These are phyloP conservation scores for Maudiozyma barnettii DNA, from an alignment of 805 yeast species.

Conservation along the genomic window DNA sequence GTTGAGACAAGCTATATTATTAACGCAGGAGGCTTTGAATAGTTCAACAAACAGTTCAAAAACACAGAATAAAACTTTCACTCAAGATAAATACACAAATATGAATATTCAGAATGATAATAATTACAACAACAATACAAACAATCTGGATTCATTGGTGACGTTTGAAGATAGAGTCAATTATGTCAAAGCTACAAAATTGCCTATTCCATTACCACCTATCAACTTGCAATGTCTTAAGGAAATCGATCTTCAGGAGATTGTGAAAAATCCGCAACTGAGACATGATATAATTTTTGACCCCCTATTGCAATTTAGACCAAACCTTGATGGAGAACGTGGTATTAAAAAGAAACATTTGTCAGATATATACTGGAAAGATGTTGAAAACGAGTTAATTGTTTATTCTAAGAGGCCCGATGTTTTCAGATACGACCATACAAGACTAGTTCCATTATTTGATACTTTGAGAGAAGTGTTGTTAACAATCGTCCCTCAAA, in stretches of 20 bases:
- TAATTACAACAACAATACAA: neutral
- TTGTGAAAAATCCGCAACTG: constrained; percentile 81
- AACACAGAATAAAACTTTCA: neutral
- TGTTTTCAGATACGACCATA: constrained; percentile 27
- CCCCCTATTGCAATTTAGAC: constrained; percentile 85
- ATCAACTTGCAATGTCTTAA: constrained; percentile 70
- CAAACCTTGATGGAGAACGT: constrained; percentile 83
- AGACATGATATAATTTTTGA: constrained; percentile 90
- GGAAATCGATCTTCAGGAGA: constrained; percentile 82
- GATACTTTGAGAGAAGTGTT: constrained; percentile 71
- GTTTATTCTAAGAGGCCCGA: constrained; percentile 30
- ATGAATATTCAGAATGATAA: neutral
- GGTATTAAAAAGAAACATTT: constrained; percentile 67
- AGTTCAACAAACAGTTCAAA: neutral
- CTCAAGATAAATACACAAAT: neutral
- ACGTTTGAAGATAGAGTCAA: constrained; percentile 20
- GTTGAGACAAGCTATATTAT: constrained; percentile 5
- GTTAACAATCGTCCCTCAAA: constrained; percentile 63
- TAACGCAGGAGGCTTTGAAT: constrained; percentile 7
- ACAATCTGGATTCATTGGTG: constrained; percentile 1
- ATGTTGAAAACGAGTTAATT: constrained; percentile 58
- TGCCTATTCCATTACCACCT: constrained; percentile 59
- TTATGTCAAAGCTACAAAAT: constrained; percentile 13
- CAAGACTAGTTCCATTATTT: constrained; percentile 57
- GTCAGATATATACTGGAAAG: constrained; percentile 78